Evolutionary conservation across 1,139 yeast genomes (phyloP), one percentile per base, ranked within the genome.

Genomic region (Kazachstania sp.): DNA sequence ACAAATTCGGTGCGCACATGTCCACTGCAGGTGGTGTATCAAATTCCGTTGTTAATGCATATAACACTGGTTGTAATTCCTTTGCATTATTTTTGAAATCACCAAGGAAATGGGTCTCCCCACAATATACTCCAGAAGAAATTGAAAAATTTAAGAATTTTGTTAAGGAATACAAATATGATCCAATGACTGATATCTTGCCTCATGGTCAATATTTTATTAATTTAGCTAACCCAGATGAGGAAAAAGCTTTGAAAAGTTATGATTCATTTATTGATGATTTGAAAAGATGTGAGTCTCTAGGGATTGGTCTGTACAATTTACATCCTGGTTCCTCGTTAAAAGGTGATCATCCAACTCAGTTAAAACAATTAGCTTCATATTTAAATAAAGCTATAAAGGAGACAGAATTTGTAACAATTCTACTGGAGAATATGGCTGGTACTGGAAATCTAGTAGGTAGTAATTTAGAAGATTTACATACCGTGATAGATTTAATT

Each of bases 191-290:
- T 18, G 95, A 88, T 58, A 74, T 88, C 41, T 72, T 92, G 45
- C 98, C 98, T 0, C 99, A 92, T 65, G 97, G 97, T 0, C 86
- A 95, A 23, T 92, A 90, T 63, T 81, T 92, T 58, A 88, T 92
- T 59, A 92, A 92, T 60, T 68, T 92, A 53, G 97, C 95, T 16
- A 88, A 87, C 55, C 97, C 97, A 0, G 96, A 87, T 56, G 67
- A 69, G 2, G 95, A 79, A 52, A 90, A 87, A 63, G 86, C 82
- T 50, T 73, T 72, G 37, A 86, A 86, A 58, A 84, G 96, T 2
- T 80, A 76, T 58, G 81, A 72, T 1, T 83, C 92, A n/a, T 83
- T 92, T 53, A 53, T 90, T 11, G 98, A 92, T 62, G 99, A 92
- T 60, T 71, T 92, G 62, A 71, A 75, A 53, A 70, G 98, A 54